These are phyloP conservation scores for Coniosporium apollinis DNA, from an alignment of 495 filamentous ascomycete genomes.

Conservation along the genomic window DNA sequence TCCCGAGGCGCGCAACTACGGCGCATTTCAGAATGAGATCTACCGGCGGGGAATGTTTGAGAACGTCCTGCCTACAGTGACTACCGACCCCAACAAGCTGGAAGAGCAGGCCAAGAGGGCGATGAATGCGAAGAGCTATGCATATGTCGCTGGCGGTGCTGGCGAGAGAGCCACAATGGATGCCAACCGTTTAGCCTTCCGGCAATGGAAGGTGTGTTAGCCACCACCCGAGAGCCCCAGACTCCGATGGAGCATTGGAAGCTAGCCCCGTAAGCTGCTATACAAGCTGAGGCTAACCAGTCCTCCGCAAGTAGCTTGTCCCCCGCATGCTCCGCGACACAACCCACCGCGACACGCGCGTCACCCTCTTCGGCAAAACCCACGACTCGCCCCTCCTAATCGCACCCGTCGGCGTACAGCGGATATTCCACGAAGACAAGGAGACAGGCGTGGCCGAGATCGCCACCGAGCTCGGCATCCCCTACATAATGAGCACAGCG, in stretches of 20 bases:
- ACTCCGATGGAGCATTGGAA: too few relatives aligned
- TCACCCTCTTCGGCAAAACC: slow-evolving; percentile 13
- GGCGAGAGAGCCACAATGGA: slow-evolving; percentile 49
- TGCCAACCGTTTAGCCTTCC: slow-evolving; percentile 45
- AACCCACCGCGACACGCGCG: slow-evolving; percentile 15
- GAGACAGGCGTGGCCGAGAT: slow-evolving; percentile 35
- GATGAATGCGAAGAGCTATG: slow-evolving; percentile 29
- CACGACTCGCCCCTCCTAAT: slow-evolving; percentile 15
- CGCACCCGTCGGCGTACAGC: slow-evolving; percentile 21
- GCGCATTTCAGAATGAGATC: slow-evolving; percentile 32
- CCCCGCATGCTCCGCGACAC: slow-evolving; percentile 27
- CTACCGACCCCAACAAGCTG: slow-evolving; percentile 42
- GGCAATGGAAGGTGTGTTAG: slow-evolving; percentile 39
- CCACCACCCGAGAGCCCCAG: too few relatives aligned
- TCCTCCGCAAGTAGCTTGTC: too few relatives aligned
- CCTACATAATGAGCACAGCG: slow-evolving; percentile 38
- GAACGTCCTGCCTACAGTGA: slow-evolving; percentile 33
- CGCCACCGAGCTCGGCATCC: slow-evolving; percentile 34
- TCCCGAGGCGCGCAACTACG: slow-evolving; percentile 17
- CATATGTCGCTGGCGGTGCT: slow-evolving; percentile 45
- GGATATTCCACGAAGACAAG: slow-evolving; percentile 15
- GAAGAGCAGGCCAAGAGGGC: slow-evolving; percentile 36
- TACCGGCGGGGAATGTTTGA: slow-evolving; percentile 33
- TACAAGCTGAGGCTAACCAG: too few relatives aligned
- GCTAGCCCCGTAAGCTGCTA: too few relatives aligned